These are phyloP conservation scores for Thermothielavioides terrestris DNA, from an alignment of 495 filamentous ascomycete genomes.

Conservation along the genomic window DNA sequence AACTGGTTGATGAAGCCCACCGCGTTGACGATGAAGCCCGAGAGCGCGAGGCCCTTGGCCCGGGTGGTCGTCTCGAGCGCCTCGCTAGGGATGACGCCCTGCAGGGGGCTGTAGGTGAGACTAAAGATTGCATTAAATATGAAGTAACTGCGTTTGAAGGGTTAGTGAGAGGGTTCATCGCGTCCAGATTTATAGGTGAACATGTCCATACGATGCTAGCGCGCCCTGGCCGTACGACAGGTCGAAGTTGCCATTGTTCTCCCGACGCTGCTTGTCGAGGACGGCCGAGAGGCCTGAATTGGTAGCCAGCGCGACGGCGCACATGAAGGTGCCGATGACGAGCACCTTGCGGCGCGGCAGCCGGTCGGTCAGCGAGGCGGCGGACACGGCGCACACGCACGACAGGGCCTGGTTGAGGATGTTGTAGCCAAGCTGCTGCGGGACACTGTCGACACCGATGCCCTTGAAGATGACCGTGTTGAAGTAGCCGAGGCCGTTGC, in stretches of 20 bases:
- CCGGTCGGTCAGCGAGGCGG: conserved; percentile 33
- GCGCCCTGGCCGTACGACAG: conserved; percentile 33
- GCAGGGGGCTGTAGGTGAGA: conserved; percentile 52
- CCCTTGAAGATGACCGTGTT: conserved; percentile 30
- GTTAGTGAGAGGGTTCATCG: too few species aligned
- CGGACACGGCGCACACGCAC: conserved; percentile 37
- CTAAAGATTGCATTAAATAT: conserved; percentile 55
- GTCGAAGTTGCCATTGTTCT: conserved; percentile 1
- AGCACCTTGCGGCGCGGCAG: conserved; percentile 41
- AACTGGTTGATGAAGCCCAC: conserved; percentile 46
- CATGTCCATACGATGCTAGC: conserved; percentile 38
- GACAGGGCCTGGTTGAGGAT: conserved; percentile 39
- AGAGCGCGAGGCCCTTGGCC: conserved; percentile 44
- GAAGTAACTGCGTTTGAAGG: too few species aligned
- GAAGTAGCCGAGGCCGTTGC: conserved; percentile 39
- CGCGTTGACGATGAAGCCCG: conserved; percentile 35
- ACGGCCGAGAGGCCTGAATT: conserved; percentile 38
- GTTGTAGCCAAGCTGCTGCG: conserved; percentile 37
- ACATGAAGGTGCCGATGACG: conserved; percentile 36
- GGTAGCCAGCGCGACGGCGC: conserved; percentile 41
- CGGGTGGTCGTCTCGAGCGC: conserved; percentile 43
- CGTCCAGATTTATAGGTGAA: too few species aligned
- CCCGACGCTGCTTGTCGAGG: conserved; percentile 33
- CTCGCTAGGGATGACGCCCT: conserved; percentile 51
- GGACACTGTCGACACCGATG: conserved; percentile 24